These are phyloP conservation scores for Penicillium coffeae DNA, from an alignment of 495 filamentous ascomycete species.

Conservation along the genomic window DNA sequence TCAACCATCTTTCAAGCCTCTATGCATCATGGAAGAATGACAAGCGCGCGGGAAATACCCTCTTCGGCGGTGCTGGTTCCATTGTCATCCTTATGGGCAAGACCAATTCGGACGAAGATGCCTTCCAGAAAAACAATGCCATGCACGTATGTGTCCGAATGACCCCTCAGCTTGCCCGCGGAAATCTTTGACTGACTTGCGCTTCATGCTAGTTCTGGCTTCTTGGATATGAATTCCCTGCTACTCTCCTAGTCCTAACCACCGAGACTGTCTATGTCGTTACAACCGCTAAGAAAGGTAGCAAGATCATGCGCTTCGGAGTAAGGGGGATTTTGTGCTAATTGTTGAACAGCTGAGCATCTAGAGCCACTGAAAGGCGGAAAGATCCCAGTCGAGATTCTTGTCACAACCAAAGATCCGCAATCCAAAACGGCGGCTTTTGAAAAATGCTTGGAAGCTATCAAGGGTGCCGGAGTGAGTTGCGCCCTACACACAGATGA, in stretches of 20 bases:
- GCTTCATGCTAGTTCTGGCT: constrained; percentile 82
- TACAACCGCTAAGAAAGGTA: constrained; percentile 93
- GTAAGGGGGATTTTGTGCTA: background rate
- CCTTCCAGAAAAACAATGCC: constrained; percentile 90
- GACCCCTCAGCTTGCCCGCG: too few species aligned
- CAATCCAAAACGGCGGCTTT: constrained; percentile 86
- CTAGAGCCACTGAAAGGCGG: constrained; percentile 88
- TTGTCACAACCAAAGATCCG: constrained; percentile 84
- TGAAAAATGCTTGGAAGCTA: constrained; percentile 71
- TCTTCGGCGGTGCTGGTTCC: constrained; percentile 80
- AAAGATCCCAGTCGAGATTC: constrained; percentile 82
- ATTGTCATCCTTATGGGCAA: constrained; percentile 91
- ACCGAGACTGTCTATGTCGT: constrained; percentile 82
- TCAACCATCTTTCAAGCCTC: constrained; percentile 83
- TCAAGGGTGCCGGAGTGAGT: constrained; percentile 83
- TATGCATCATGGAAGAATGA: constrained; percentile 91
- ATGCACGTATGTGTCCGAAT: constrained; percentile 70
- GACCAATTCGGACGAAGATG: constrained; percentile 70
- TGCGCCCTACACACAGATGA: background rate
- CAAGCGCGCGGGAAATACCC: constrained; percentile 69
- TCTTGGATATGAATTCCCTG: constrained; percentile 96
- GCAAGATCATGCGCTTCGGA: constrained; percentile 26
- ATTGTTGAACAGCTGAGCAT: constrained; percentile 66
- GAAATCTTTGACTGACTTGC: background rate
- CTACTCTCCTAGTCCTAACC: constrained; percentile 88